Conservation (phyloP, 192 early-diverging fungal genomes). For the Backusella luteola region DNA sequence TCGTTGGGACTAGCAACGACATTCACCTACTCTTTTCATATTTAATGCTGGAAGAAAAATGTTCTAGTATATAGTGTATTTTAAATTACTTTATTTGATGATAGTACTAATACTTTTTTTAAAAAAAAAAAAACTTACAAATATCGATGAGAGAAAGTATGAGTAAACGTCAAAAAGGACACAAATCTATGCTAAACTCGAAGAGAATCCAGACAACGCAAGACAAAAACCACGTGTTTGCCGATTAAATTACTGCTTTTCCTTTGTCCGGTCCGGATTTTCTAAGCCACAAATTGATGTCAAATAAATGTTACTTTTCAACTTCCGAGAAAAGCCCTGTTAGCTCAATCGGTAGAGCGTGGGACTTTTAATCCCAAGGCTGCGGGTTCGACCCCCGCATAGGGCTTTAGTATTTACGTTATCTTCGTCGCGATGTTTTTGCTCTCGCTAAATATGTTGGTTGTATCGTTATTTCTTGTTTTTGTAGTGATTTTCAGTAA, state of each 20-base stretch:
- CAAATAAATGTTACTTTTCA: not conserved
- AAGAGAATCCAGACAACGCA: not conserved
- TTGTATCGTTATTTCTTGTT: not conserved
- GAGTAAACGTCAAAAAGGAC: too few species aligned
- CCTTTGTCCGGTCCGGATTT: not conserved
- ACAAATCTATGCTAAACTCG: too few species aligned
- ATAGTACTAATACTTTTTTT: too few species aligned
- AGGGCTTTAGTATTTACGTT: not conserved
- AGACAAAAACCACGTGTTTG: not conserved
- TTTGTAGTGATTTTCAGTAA: not conserved
- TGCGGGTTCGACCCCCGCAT: slow-evolving; percentile 12
- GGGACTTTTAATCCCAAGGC: slow-evolving; percentile 17
- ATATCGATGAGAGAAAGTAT: too few species aligned
- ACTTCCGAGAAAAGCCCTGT: not conserved
- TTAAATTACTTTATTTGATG: too few species aligned
- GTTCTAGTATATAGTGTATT: too few species aligned
- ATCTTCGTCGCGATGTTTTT: not conserved
- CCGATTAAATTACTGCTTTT: not conserved
- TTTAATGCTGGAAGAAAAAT: too few species aligned
- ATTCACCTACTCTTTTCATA: too few species aligned
- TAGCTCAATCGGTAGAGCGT: slow-evolving; percentile 17
- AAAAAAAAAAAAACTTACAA: too few species aligned
- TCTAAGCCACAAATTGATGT: not conserved
- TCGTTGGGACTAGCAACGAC: too few species aligned
- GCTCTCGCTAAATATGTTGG: not conserved